Conservation (phyloP, 768 basidiomycete genomes). For the Ramaria sp. region DNA sequence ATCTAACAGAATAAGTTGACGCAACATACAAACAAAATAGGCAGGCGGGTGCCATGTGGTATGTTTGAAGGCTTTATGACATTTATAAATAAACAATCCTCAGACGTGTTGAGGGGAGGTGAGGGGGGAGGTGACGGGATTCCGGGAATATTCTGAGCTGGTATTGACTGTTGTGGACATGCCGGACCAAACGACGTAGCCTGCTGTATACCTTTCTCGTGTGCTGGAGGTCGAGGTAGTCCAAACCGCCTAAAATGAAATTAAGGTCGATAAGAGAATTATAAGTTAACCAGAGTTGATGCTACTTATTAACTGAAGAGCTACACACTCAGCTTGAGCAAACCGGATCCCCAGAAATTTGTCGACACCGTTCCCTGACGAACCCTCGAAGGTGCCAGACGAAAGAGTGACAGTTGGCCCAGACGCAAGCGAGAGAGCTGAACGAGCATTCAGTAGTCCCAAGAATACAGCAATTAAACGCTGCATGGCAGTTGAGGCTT, state of each 20-base stretch:
- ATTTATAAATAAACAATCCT: slow-evolving; percentile 20
- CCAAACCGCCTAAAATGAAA: slow-evolving; percentile 32
- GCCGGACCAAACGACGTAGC: slow-evolving; percentile 33
- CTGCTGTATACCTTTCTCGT: slow-evolving; percentile 25
- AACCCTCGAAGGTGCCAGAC: slow-evolving; percentile 35
- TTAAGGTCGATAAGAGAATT: too few species aligned
- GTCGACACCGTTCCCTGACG: slow-evolving; percentile 20
- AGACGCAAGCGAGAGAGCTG: not conserved
- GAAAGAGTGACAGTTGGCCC: slow-evolving; percentile 28
- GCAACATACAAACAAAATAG: slow-evolving; percentile 16
- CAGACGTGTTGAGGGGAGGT: slow-evolving; percentile 24
- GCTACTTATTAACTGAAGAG: not conserved
- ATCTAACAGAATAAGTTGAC: too few species aligned
- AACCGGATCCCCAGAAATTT: slow-evolving; percentile 47
- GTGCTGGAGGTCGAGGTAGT: slow-evolving; percentile 27
- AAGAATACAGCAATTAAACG: not conserved
- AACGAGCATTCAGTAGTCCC: not conserved
- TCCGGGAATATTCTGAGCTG: not conserved
- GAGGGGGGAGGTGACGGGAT: too few species aligned
- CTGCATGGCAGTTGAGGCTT: not conserved
- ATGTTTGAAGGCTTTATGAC: slow-evolving; percentile 15
- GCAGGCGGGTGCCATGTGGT: slow-evolving; percentile 10
- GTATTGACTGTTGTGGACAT: slow-evolving; percentile 34
- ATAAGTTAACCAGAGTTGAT: too few species aligned
- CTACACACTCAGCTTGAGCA: slow-evolving; percentile 41